Evolutionary conservation across 169 alveolate genomes (phyloP).

Genomic region (Cryptosporidium ubiquitum): DNA sequence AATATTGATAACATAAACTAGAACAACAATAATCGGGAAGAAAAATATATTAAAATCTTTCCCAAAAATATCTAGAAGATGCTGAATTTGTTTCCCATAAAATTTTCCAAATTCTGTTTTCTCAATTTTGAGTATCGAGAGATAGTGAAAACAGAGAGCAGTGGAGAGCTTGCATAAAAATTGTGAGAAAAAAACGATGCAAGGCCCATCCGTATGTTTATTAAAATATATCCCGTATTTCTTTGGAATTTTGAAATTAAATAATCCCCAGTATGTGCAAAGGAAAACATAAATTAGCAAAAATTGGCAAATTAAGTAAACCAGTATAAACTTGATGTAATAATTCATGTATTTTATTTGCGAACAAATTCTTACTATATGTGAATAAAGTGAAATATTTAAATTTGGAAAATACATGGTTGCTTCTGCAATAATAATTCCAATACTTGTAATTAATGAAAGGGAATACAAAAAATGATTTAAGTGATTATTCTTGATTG

Average conservation of each 20-base stretch:
- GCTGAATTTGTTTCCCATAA: constrained; percentile 26
- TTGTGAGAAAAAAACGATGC: constrained; percentile 33
- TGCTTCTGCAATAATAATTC: constrained; percentile 48
- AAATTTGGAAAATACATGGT: constrained; percentile 26
- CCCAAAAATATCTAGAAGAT: constrained; percentile 27
- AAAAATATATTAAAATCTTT: constrained; percentile 12
- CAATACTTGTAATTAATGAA: constrained; percentile 7
- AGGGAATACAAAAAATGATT: neutral
- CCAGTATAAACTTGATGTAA: neutral
- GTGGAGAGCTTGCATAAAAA: constrained; percentile 21
- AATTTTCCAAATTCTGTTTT: constrained; percentile 18
- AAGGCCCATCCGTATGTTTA: constrained; percentile 37
- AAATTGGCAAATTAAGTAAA: constrained; percentile 5
- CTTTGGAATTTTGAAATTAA: constrained; percentile 38
- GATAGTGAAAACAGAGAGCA: constrained; percentile 49
- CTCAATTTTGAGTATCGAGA: constrained; percentile 20
- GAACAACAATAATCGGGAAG: constrained; percentile 30
- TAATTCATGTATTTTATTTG: neutral
- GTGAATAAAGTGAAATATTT: constrained; percentile 29
- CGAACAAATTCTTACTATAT: neutral
- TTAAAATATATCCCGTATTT: constrained; percentile 62
- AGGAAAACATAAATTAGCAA: constrained; percentile 22
- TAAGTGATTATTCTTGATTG: neutral
- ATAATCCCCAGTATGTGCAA: constrained; percentile 28
- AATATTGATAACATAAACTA: constrained; percentile 2